phyloP scores from a whole-genome alignment of 257 asterid genomes.

The Gentiana straminea region DNA sequence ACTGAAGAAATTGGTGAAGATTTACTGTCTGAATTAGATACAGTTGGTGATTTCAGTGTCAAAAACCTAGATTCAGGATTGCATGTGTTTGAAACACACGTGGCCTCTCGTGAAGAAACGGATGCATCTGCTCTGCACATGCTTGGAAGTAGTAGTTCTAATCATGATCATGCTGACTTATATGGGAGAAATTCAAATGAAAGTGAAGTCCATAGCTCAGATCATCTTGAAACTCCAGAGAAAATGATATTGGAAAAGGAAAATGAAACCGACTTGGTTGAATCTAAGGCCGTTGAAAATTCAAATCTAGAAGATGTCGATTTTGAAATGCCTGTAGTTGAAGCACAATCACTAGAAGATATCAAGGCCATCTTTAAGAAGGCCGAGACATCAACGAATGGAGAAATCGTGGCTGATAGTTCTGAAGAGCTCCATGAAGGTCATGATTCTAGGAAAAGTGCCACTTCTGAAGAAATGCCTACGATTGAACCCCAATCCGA shows the following conservation, averaged over 20 bases:
- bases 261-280: constrained; percentile 9
- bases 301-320: constrained; percentile 15
- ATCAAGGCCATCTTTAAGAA: constrained; percentile 18
- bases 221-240: constrained; percentile 15
- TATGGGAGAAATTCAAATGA: constrained; percentile 20
- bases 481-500: constrained; percentile 18
- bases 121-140: constrained; percentile 18
- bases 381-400: constrained; percentile 15
- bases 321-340: constrained; percentile 19
- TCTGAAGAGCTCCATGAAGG: constrained; percentile 11
- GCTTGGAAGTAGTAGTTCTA: constrained; percentile 12
- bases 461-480: constrained; percentile 17
- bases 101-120: constrained; percentile 19
- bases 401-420: constrained; percentile 6
- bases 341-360: constrained; percentile 17
- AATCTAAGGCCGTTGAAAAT: constrained; percentile 8
- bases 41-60: constrained; percentile 58
- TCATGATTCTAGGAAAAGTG: constrained; percentile 2
- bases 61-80: constrained; percentile 24
- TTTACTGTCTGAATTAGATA: constrained; percentile 60
- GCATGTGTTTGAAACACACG: constrained; percentile 23
- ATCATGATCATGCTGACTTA: constrained; percentile 16
- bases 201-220: constrained; percentile 19
- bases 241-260: constrained; percentile 7
- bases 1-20: constrained; percentile 67